Evolutionary conservation across 2,329 filamentous ascomycete genomes (phyloP).

Genomic region (Chaetomium olivaceum): DNA sequence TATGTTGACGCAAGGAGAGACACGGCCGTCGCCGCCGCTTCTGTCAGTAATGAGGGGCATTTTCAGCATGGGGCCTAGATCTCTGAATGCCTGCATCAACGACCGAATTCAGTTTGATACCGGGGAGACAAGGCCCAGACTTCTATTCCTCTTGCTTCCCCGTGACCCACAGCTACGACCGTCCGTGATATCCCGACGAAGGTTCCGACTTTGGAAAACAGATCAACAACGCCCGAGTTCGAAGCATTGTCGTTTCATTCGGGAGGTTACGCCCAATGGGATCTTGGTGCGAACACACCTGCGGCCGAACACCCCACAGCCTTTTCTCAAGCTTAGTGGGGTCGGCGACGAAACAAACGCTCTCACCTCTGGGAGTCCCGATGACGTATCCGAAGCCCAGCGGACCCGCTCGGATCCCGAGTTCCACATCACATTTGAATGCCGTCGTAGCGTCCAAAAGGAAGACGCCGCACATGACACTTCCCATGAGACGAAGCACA

Average conservation of each 20-base stretch:
- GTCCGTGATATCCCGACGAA: not conserved
- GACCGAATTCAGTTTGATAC: slow-evolving; percentile 7
- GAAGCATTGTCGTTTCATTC: slow-evolving; percentile 17
- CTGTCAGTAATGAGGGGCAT: not conserved
- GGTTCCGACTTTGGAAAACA: not conserved
- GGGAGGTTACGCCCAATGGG: slow-evolving; percentile 11
- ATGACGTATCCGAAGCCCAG: slow-evolving; percentile 16
- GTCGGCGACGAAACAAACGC: slow-evolving; percentile 2
- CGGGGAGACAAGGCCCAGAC: slow-evolving; percentile 1
- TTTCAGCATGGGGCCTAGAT: slow-evolving; percentile 11
- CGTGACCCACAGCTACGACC: slow-evolving; percentile 12
- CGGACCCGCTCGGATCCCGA: not conserved
- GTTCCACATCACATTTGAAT: not conserved
- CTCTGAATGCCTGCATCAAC: slow-evolving; percentile 1
- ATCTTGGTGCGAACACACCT: not conserved
- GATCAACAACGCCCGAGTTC: slow-evolving; percentile 13
- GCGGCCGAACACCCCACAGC: slow-evolving; percentile 10
- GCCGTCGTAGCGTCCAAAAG: not conserved
- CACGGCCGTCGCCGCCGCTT: not conserved
- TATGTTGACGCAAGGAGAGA: not conserved
- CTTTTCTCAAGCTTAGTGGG: not conserved
- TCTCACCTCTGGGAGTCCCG: not conserved
- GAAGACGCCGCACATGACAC: slow-evolving; percentile 1
- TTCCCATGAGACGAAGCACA: not conserved
- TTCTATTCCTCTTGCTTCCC: not conserved